Evolutionary conservation across 805 yeast species (phyloP), one percentile per base, ranked within the genome.

Genomic region (Komagataella pastoris): DNA sequence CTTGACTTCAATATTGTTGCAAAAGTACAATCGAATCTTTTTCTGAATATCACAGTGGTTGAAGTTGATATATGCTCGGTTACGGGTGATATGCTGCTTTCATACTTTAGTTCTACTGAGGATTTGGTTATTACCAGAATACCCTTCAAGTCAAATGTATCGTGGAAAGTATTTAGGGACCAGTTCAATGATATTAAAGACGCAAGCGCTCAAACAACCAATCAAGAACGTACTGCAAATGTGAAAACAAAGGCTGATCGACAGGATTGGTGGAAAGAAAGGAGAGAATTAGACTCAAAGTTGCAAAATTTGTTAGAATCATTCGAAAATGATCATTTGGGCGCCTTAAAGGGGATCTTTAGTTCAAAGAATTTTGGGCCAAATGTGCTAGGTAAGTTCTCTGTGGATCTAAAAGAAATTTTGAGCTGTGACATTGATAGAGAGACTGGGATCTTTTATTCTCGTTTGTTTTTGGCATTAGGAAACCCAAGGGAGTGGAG

Each of bases 261-360:
- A 49, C 74, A 73, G 48, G 56, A 67, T 6, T 91, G 97, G 97
- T 93, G 97, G 96, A 72, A 73, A 46, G 67, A 69, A 24, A 68
- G 97, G 49, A 78, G 77, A 52, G 65, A 64, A 0, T 67, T 89
- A 17, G 97, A 91, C 62, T 62, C 68, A 7, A 64, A 74, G 48
- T 60, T 91, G 50, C 63, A 73, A 45, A 64, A 63, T 1, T 63
- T 89, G n/a, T 61, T 91, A n/a, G 58, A 62, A 1, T 69, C 69
- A 36, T 74, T 87, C 7, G 91, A 88, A 51, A 62, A 63, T 19
- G 67, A 69, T 52, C 87, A 97, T 90, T 67, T 91, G 44, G 88
- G 91, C 12, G 95, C 91, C 0, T 85, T 88, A 56, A 67, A 67
- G 50, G 82, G 89, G 0, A 60, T 88, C 2, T 83, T 90, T 60